phyloP scores from a whole-genome alignment of 441 rosid genomes.

The Macaranga tanarius region DNA sequence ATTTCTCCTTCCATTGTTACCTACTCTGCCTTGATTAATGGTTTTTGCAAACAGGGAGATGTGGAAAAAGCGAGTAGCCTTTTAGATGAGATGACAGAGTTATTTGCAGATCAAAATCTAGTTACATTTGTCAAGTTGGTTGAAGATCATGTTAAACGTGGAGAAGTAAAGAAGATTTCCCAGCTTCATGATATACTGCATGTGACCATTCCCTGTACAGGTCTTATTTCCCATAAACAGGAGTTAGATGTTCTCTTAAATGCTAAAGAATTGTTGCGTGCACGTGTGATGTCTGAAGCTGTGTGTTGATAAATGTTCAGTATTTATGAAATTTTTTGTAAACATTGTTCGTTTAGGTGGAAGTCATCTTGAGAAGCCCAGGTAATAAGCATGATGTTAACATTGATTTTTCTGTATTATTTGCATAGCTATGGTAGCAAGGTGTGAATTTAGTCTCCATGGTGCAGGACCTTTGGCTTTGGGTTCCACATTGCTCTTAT shows the following conservation, averaged over 20 bases:
- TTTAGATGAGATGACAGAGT: slow-evolving; percentile 35
- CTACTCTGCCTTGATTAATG: slow-evolving; percentile 38
- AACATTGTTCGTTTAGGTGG: neutral
- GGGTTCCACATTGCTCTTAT: neutral
- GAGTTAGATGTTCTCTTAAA: slow-evolving; percentile 23
- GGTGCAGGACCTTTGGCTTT: neutral
- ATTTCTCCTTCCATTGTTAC: slow-evolving; percentile 40
- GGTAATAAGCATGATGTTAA: slow-evolving; percentile 9
- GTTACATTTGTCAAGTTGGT: slow-evolving; percentile 22
- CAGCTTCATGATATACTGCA: slow-evolving; percentile 29
- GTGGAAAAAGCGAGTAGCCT: slow-evolving; percentile 28
- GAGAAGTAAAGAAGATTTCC: slow-evolving; percentile 28
- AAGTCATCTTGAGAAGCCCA: slow-evolving; percentile 13
- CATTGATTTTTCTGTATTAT: slow-evolving; percentile 7
- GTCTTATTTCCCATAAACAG: slow-evolving; percentile 19
- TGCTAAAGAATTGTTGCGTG: slow-evolving; percentile 26
- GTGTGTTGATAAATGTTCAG: slow-evolving; percentile 24
- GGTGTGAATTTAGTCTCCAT: neutral
- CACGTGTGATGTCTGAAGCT: slow-evolving; percentile 28
- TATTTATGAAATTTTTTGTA: neutral
- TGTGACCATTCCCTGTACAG: slow-evolving; percentile 19
- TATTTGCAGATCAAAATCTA: slow-evolving; percentile 29
- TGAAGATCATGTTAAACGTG: slow-evolving; percentile 16
- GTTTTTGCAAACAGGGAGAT: slow-evolving; percentile 43
- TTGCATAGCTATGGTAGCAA: slow-evolving; percentile 2